A percentile compares a stretch with the other conserved stretches of the same genome.
Conservation (phyloP, 2,329 filamentous ascomycete species). For the Phoma sp. region DNA sequence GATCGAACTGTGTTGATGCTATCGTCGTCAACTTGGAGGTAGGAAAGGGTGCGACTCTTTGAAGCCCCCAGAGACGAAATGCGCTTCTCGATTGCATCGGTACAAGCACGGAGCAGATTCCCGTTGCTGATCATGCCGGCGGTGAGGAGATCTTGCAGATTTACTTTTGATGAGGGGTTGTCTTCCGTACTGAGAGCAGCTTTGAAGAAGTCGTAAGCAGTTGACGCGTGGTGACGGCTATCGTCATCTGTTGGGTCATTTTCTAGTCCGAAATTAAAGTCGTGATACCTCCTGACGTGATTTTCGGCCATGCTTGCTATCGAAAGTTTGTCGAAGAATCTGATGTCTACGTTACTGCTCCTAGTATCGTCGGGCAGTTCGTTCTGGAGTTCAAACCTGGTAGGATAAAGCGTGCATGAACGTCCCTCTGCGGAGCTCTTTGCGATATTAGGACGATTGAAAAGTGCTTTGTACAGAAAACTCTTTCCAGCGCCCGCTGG, state of each 20-base stretch:
- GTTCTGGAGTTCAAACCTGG: not conserved
- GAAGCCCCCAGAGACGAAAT: not conserved
- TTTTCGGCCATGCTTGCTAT: slow-evolving; percentile 3
- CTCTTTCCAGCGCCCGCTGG: slow-evolving; percentile 13
- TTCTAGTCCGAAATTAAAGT: slow-evolving; percentile 2
- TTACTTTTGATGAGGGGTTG: not conserved
- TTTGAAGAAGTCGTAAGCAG: slow-evolving; percentile 11
- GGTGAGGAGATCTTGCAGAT: not conserved
- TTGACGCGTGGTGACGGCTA: slow-evolving; percentile 3
- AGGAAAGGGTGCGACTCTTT: not conserved
- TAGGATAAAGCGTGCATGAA: slow-evolving; percentile 13
- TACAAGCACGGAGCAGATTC: not conserved
- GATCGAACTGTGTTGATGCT: slow-evolving; percentile 1
- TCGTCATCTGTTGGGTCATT: slow-evolving; percentile 4
- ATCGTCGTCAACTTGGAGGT: slow-evolving; percentile 3
- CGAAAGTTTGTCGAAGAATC: not conserved
- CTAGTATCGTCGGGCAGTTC: not conserved
- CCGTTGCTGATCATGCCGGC: not conserved
- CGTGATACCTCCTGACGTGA: slow-evolving; percentile 7
- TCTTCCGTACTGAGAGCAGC: not conserved
- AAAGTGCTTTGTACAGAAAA: slow-evolving; percentile 12
- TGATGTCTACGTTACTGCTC: slow-evolving; percentile 7
- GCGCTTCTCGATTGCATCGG: slow-evolving; percentile 8
- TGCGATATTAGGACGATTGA: slow-evolving; percentile 11
- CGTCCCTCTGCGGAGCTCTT: slow-evolving; percentile 14